Conservation (phyloP, 2,329 filamentous ascomycete genomes). For the Fusarium cicatricum region DNA sequence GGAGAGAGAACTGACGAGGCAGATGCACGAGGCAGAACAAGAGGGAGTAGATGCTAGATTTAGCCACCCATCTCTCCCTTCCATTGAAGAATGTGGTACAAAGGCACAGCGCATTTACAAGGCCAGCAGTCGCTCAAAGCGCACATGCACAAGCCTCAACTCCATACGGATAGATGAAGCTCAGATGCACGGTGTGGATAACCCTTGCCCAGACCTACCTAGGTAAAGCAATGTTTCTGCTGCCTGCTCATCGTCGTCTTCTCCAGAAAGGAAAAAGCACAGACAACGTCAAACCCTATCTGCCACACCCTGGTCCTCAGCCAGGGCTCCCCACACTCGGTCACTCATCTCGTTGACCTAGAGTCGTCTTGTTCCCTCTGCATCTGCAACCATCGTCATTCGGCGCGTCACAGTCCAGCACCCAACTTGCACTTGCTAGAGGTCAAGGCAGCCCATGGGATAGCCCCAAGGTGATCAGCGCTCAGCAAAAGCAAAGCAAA, state of each 20-base stretch:
- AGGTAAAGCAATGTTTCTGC: no score
- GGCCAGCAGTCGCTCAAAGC: background rate
- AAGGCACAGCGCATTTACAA: background rate
- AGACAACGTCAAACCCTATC: slow-evolving; percentile 9
- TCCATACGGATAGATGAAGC: slow-evolving; percentile 8
- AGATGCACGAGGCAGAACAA: background rate
- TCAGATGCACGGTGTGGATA: background rate
- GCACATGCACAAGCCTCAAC: slow-evolving; percentile 28
- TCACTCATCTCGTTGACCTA: slow-evolving; percentile 19
- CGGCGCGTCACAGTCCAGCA: background rate
- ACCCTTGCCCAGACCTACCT: no score
- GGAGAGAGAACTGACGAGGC: background rate
- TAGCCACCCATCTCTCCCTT: background rate
- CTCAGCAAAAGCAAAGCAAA: slow-evolving; percentile 13
- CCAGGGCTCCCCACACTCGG: slow-evolving; percentile 24
- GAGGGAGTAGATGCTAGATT: background rate
- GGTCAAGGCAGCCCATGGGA: slow-evolving; percentile 6
- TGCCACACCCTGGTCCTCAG: slow-evolving; percentile 11
- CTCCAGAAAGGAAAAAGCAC: slow-evolving; percentile 6
- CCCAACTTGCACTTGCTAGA: no score
- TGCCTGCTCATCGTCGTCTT: background rate
- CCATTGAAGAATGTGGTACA: background rate
- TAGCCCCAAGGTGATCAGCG: slow-evolving; percentile 2
- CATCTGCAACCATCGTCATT: slow-evolving; percentile 6
- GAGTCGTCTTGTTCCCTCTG: slow-evolving; percentile 16